phyloP scores from a whole-genome alignment of 83 land plant genomes.

The Picea mariana region DNA sequence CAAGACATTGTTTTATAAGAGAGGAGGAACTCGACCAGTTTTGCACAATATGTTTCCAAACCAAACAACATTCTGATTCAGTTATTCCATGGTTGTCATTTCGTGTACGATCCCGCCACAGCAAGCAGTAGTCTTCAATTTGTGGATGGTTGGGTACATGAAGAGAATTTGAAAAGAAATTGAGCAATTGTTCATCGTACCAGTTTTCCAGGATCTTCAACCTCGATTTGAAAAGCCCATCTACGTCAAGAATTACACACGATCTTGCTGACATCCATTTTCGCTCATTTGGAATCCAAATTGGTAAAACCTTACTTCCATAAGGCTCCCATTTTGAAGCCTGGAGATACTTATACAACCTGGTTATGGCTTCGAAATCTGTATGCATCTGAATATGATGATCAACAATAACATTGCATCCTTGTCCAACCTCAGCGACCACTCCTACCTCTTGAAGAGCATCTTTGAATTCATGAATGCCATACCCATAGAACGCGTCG shows the following conservation, averaged over 20 bases:
- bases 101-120: slow-evolving; percentile 45
- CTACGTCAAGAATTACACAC: too few relatives aligned
- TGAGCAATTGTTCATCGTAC: slow-evolving; percentile 24
- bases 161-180: slow-evolving; percentile 32
- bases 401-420: too few relatives aligned
- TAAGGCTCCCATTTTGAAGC: too few relatives aligned
- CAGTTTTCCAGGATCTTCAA: slow-evolving; percentile 33
- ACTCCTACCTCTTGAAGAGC: slow-evolving; percentile 13
- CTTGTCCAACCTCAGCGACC: too few relatives aligned
- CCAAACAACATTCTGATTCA: slow-evolving; percentile 28
- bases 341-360: too few relatives aligned
- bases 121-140: slow-evolving; percentile 33
- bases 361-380: slow-evolving; percentile 25
- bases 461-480: slow-evolving; percentile 30
- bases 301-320: too few relatives aligned
- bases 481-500: slow-evolving; percentile 29
- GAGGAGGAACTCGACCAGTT: not conserved
- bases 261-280: too few relatives aligned
- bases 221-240: not conserved
- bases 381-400: not conserved
- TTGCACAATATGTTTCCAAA: slow-evolving; percentile 23
- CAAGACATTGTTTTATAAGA: too few relatives aligned
- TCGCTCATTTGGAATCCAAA: too few relatives aligned
- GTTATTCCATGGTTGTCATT: not conserved
- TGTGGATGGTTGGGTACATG: slow-evolving; percentile 29